Evolutionary conservation across 805 yeast species (phyloP).

Genomic region (Yamadazyma kitorensis): DNA sequence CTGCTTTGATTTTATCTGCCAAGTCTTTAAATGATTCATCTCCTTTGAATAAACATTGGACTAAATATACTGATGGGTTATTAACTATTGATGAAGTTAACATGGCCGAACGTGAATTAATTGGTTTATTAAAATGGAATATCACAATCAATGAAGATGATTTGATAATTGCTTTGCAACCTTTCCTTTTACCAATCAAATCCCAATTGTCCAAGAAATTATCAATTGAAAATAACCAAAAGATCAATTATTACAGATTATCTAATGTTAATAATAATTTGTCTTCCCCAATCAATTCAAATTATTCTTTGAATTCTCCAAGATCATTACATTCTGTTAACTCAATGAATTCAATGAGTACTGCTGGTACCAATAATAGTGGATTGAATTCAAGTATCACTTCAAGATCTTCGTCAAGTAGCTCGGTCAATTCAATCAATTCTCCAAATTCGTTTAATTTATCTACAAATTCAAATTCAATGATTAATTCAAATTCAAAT

Average conservation of each 20-base stretch:
- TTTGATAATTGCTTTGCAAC: conserved; percentile 63
- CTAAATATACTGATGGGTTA: conserved; percentile 85
- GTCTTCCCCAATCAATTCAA: conserved; percentile 9
- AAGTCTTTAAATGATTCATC: conserved; percentile 90
- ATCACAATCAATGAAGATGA: conserved; percentile 69
- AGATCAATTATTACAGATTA: conserved; percentile 29
- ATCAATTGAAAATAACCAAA: conserved; percentile 24
- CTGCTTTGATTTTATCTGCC: conserved; percentile 87
- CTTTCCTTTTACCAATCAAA: conserved; percentile 76
- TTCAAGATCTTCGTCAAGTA: no score
- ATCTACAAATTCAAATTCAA: no score
- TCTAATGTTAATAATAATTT: conserved; percentile 12
- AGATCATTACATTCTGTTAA: conserved; percentile 10
- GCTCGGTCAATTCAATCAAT: conserved; percentile 11
- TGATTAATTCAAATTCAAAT: background rate
- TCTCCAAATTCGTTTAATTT: conserved; percentile 13
- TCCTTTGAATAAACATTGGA: conserved; percentile 96
- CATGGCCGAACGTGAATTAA: conserved; percentile 85
- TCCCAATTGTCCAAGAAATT: conserved; percentile 33
- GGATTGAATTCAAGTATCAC: background rate
- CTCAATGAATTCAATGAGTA: conserved; percentile 14
- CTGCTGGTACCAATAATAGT: no score
- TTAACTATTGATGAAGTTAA: conserved; percentile 77
- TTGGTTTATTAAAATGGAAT: conserved; percentile 83
- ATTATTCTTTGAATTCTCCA: conserved; percentile 11